Conservation (phyloP, 768 basidiomycete genomes). For the Paxillus involutus region DNA sequence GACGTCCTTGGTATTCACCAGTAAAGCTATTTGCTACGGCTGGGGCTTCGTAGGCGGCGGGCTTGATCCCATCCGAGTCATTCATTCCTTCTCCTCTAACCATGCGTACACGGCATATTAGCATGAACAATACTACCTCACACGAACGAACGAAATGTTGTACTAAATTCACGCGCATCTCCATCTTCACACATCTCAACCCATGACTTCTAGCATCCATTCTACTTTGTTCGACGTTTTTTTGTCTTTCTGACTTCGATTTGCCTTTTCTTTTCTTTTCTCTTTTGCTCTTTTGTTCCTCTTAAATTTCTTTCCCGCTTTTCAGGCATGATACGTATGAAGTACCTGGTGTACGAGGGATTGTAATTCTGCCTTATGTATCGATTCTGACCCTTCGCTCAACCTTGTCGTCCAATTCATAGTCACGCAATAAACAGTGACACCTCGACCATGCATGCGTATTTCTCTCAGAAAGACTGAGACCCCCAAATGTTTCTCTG, state of each 20-base stretch:
- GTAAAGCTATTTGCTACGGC: conserved; percentile 49
- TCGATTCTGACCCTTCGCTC: conserved; percentile 7
- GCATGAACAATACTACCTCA: conserved; percentile 5
- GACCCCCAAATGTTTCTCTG: no score
- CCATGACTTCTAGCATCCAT: conserved; percentile 19
- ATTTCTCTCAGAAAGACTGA: no score
- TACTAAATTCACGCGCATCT: conserved; percentile 11
- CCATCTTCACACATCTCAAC: conserved; percentile 2
- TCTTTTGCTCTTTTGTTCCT: neutral
- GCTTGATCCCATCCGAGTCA: conserved; percentile 15
- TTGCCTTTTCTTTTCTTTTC: conserved; percentile 2
- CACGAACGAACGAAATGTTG: conserved; percentile 21
- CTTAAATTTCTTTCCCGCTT: neutral
- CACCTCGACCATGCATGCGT: no score
- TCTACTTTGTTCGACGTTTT: conserved; percentile 21
- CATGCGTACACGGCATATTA: conserved; percentile 2
- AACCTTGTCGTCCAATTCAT: no score
- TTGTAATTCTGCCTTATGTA: conserved; percentile 24
- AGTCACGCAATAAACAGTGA: no score
- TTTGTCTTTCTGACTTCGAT: conserved; percentile 2
- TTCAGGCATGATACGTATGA: conserved; percentile 29
- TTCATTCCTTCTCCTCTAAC: conserved; percentile 7
- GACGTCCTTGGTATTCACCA: conserved; percentile 55
- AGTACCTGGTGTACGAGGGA: conserved; percentile 33
- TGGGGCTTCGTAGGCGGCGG: conserved; percentile 33